Evolutionary conservation across 495 filamentous ascomycete genomes (phyloP), one percentile per base, ranked within the genome.

Genomic region (Sporormia fimetaria): DNA sequence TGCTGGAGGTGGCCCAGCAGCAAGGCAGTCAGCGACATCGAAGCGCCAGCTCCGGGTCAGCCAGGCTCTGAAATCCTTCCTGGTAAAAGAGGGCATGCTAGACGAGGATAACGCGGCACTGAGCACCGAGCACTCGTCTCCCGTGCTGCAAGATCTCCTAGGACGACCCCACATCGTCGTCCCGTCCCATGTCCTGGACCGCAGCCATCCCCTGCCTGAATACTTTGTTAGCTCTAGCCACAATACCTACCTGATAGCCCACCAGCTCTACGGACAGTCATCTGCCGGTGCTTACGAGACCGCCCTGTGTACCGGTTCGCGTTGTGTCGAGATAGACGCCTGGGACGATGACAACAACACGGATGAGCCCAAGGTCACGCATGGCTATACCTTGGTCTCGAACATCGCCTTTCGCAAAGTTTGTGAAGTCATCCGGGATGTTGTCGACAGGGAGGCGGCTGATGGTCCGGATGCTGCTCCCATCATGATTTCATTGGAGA

Each of bases 261-360:
- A 73, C 54, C 70, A 75, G 54, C 62, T 75, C 4, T 63, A 52
- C 14, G 70, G 71, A 6, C 49, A 50, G 17, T 69, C 67, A n/a
- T 63, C 57, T 1, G 63, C 64, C 25, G 42, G 43, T 2, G 66
- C 67, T 6, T 75, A 75, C 43, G 59, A 68, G 40, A 63, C 55
- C 3, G 66, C 67, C 0, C 58, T 74, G 12, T 54, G 50, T 4
- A 59, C 68, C 3, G 70, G 70, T 12, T 66, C 69, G 5, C 49
- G 69, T 10, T 74, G 70, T 42, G 66, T 74, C n/a, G 70, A 74
- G 52, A 74, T 74, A 26, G 69, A 73, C 41, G 70, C 67, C 7
- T 74, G 70, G 69, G 68, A 74, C 42, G 57, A 70, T 37, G 50
- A 61, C 11, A 65, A 72, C 17, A 44, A 69, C 40, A 43, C 37